These are phyloP conservation scores for Gentiana dahurica DNA, from an alignment of 257 asterid species.

Conservation along the genomic window DNA sequence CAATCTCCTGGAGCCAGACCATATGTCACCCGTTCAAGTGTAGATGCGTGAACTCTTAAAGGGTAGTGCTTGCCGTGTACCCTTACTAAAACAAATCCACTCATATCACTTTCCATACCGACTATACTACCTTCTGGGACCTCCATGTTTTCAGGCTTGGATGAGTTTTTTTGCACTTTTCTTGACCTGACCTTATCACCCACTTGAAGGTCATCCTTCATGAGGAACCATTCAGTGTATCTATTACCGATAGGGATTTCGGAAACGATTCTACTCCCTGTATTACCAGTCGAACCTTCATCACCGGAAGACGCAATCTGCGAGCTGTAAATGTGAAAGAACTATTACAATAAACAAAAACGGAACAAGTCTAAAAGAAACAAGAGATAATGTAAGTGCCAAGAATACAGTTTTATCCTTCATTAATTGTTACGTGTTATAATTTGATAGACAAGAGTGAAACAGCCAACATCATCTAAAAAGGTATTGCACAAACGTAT, in stretches of 20 bases:
- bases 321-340: constrained; percentile 36
- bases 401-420: background rate
- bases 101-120: constrained; percentile 59
- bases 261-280: constrained; percentile 30
- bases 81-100: constrained; percentile 65
- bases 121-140: constrained; percentile 63
- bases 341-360: too few relatives aligned
- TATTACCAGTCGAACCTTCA: constrained; percentile 37
- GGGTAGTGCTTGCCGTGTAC: constrained; percentile 74
- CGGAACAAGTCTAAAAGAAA: too few relatives aligned
- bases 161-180: constrained; percentile 40
- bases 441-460: background rate
- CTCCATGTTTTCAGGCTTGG: constrained; percentile 59
- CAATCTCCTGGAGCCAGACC: constrained; percentile 82
- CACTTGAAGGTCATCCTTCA: constrained; percentile 69
- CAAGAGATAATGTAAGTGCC: background rate
- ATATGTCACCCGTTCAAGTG: constrained; percentile 64
- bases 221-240: constrained; percentile 66
- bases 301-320: constrained; percentile 38
- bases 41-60: constrained; percentile 41
- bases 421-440: background rate
- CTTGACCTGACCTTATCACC: constrained; percentile 80
- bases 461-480: too few relatives aligned
- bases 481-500: constrained; percentile 7
- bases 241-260: constrained; percentile 43